Conservation (phyloP, 2,329 filamentous ascomycete species). For the Pseudogymnoascus pannorum region DNA sequence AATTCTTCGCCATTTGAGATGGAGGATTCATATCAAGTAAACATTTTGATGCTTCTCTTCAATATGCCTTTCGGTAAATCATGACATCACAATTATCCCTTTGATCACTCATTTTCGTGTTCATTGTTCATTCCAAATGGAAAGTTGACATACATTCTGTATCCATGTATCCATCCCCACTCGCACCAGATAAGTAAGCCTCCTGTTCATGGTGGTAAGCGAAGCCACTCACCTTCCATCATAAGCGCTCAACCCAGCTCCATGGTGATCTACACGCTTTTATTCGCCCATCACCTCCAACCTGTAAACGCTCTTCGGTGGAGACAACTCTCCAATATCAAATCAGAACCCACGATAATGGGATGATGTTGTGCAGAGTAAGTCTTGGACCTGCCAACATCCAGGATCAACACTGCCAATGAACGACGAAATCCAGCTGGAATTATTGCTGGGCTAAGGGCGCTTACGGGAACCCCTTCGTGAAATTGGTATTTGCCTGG, state of each 20-base stretch:
- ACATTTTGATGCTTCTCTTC: neutral
- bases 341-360: neutral
- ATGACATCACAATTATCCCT: neutral
- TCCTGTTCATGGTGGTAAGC: neutral
- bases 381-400: neutral
- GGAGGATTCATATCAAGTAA: neutral
- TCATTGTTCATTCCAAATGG: neutral
- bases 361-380: neutral
- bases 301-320: neutral
- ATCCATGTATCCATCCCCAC: neutral
- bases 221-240: neutral
- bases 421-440: neutral
- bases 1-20: neutral
- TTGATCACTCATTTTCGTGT: neutral
- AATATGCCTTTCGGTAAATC: neutral
- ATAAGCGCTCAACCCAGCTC: slow-evolving; percentile 1
- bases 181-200: neutral
- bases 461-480: neutral
- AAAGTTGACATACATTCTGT: neutral
- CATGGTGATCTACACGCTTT: neutral
- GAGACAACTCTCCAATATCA: neutral
- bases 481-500: neutral
- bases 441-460: neutral
- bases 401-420: neutral
- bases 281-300: neutral